These are phyloP conservation scores for Xylaria multiplex DNA, from an alignment of 2,329 filamentous ascomycete species.

Conservation along the genomic window DNA sequence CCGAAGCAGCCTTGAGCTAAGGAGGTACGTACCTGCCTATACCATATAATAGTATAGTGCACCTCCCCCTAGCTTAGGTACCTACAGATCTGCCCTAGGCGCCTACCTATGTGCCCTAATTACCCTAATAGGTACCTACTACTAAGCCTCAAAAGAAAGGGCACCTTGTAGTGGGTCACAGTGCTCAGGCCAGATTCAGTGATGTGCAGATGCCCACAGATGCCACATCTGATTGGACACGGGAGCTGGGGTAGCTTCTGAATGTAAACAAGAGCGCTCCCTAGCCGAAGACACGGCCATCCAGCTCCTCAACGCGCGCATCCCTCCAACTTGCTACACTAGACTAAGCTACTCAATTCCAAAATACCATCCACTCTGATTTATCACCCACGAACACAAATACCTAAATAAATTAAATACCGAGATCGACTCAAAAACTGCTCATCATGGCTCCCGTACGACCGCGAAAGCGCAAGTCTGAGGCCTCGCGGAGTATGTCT, in stretches of 20 bases:
- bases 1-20: slow-evolving; percentile 44
- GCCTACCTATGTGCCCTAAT: no score
- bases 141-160: neutral
- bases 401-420: slow-evolving; percentile 19
- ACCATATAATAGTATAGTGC: neutral
- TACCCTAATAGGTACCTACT: neutral
- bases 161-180: slow-evolving; percentile 9
- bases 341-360: neutral
- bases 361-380: slow-evolving; percentile 17
- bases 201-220: neutral
- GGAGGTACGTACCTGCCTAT: neutral
- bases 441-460: slow-evolving; percentile 43
- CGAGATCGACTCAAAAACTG: neutral
- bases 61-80: neutral
- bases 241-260: slow-evolving; percentile 27
- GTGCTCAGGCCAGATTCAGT: slow-evolving; percentile 29
- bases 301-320: slow-evolving; percentile 20
- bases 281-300: slow-evolving; percentile 23
- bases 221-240: slow-evolving; percentile 19
- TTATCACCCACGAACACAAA: slow-evolving; percentile 13
- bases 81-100: no score
- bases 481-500: slow-evolving; percentile 47
- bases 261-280: slow-evolving; percentile 38
- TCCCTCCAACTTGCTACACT: slow-evolving; percentile 3
- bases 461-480: slow-evolving; percentile 57